phyloP scores from a whole-genome alignment of 2,329 filamentous ascomycete species.

The Incumbomyces lentus region DNA sequence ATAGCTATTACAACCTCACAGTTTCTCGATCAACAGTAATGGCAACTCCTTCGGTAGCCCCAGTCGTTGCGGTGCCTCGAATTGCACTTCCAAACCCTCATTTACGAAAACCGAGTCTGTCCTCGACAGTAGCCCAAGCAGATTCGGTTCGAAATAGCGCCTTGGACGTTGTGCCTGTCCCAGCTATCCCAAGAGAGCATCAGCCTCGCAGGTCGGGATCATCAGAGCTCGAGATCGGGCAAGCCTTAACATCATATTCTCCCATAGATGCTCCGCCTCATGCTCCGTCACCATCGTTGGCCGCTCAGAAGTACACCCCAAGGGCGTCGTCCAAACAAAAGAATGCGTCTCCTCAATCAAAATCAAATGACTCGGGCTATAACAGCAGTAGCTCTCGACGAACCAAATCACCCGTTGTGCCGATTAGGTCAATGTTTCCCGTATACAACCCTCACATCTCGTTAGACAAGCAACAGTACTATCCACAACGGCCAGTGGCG shows the following conservation, averaged over 20 bases:
- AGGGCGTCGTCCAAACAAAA: background rate
- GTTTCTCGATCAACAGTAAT: slow-evolving; percentile 4
- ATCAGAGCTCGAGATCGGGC: slow-evolving; percentile 16
- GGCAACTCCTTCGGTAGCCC: slow-evolving; percentile 15
- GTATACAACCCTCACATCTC: slow-evolving; percentile 31
- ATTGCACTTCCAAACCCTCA: slow-evolving; percentile 19
- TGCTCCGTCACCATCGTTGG: slow-evolving; percentile 3
- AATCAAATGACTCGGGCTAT: slow-evolving; percentile 12
- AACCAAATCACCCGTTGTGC: slow-evolving; percentile 25
- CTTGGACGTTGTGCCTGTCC: background rate
- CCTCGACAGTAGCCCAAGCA: background rate
- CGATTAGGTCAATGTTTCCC: slow-evolving; percentile 38
- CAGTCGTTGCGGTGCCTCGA: slow-evolving; percentile 15
- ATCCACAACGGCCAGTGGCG: slow-evolving; percentile 21
- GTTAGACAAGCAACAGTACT: slow-evolving; percentile 29
- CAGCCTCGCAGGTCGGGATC: background rate
- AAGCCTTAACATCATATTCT: slow-evolving; percentile 18
- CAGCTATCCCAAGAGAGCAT: slow-evolving; percentile 3
- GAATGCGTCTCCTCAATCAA: slow-evolving; percentile 10
- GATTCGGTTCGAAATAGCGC: slow-evolving; percentile 1
- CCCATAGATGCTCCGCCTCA: slow-evolving; percentile 15
- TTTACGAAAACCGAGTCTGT: slow-evolving; percentile 17
- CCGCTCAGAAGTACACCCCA: slow-evolving; percentile 15
- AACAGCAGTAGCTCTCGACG: background rate
- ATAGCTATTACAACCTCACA: slow-evolving; percentile 4